Conservation (phyloP, 2,329 filamentous ascomycete genomes). For the Penicillium sp. region DNA sequence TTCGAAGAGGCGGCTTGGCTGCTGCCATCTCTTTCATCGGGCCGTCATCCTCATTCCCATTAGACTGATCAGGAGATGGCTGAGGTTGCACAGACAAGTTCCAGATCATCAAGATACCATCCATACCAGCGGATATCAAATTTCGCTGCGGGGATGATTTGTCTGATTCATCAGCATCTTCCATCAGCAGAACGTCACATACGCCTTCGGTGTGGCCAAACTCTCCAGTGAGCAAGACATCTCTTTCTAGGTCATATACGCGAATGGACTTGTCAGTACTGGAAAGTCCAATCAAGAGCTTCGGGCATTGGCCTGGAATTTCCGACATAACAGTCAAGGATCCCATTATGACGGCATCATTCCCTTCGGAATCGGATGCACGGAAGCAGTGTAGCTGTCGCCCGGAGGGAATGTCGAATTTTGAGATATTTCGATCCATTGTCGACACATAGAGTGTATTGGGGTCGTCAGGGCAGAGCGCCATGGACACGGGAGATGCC, state of each 20-base stretch:
- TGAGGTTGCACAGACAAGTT: slow-evolving; percentile 39
- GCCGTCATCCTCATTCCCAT: slow-evolving; percentile 38
- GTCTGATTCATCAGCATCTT: slow-evolving; percentile 37
- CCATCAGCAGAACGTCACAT: slow-evolving; percentile 75
- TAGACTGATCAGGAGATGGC: slow-evolving; percentile 31
- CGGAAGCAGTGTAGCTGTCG: slow-evolving; percentile 74
- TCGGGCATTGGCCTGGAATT: slow-evolving; percentile 56
- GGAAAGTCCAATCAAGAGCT: slow-evolving; percentile 80
- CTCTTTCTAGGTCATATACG: slow-evolving; percentile 78
- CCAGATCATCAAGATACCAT: slow-evolving; percentile 85
- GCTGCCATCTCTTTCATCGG: slow-evolving; percentile 53
- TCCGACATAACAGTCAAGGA: slow-evolving; percentile 64
- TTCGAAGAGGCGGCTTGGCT: slow-evolving; percentile 72
- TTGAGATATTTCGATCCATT: slow-evolving; percentile 61
- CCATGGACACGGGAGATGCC: slow-evolving; percentile 82
- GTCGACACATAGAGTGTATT: slow-evolving; percentile 60
- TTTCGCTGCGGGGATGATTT: slow-evolving; percentile 47
- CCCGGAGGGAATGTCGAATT: slow-evolving; percentile 65
- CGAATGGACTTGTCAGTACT: slow-evolving; percentile 95
- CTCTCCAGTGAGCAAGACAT: slow-evolving; percentile 78
- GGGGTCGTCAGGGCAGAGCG: slow-evolving; percentile 62
- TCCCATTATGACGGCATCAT: slow-evolving; percentile 80
- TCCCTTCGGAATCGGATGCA: slow-evolving; percentile 74
- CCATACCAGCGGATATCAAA: slow-evolving; percentile 73
- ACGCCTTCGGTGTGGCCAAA: slow-evolving; percentile 96